Evolutionary conservation across 257 asterid genomes (phyloP), one percentile per base, ranked within the genome.

Genomic region (Osmanthus fragrans): DNA sequence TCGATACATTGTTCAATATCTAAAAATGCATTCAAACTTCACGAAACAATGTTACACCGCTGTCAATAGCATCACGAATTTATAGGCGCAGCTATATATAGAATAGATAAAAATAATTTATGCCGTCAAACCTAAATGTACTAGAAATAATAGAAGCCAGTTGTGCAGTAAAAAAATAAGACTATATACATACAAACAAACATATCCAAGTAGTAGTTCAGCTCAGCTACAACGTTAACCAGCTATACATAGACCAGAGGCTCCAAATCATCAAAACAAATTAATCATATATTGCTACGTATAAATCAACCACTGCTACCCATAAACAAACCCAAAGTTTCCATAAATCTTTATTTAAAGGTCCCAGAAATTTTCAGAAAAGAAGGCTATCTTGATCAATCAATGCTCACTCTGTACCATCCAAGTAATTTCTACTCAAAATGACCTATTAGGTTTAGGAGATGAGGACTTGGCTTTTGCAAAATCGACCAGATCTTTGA

Each of bases 381-480:
- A 73, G 45, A 63, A 72, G 36, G 77, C 21, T 47, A 47, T 47
- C 16, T 60, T 71, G 66, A 74, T 45, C 74, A 77, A 66, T 15
- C 66, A 71, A 51, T 58, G 81, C 51, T 74, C 63, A 25, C 54
- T 71, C 80, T 80, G 76, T 77, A 82, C 76, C 83, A 77, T 82
- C 83, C 81, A 81, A 81, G 77, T 6, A 30, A 76, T 49, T 73
- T 75, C 70, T 74, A 70, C 80, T 75, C 74, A 89, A 82, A 82
- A 85, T 7, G 96, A 88, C 80, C 97, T 86, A 47, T 90, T 88
- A 9, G 94, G 84, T 82, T 90, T 93, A 32, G 98, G 89, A 2
- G 99, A 89, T 4, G 97, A 90, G 19, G 98, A 88, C 90, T 95
- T 95, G 85, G 97, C 83, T 85, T 88, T 95, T 8, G 98, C 98